These are phyloP conservation scores for Ochromonas danica DNA, from an alignment of 108 stramenopile genomes.

Conservation along the genomic window DNA sequence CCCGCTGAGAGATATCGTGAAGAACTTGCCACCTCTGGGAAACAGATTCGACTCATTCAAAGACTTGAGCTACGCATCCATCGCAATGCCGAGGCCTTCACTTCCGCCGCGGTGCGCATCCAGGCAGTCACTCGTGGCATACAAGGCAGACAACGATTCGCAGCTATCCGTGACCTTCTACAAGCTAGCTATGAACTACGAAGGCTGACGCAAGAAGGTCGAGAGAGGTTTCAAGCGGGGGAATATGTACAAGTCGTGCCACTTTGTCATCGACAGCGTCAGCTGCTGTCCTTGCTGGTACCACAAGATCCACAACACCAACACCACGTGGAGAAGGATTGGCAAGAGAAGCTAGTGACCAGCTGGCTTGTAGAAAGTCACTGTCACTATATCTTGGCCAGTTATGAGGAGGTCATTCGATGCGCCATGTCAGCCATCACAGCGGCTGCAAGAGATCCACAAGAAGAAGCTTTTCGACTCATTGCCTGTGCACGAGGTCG, in stretches of 20 bases:
- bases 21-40: constrained; percentile 3
- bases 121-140: constrained; percentile 3
- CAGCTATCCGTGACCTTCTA: background rate
- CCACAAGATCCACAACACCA: background rate
- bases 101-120: background rate
- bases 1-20: constrained; percentile 21
- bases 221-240: background rate
- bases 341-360: background rate
- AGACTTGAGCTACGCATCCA: background rate
- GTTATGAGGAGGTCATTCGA: background rate
- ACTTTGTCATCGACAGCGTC: background rate
- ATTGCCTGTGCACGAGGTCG: background rate
- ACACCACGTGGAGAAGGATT: background rate
- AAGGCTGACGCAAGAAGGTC: background rate
- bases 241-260: background rate
- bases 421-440: no score
- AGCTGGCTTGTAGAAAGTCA: background rate
- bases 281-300: background rate
- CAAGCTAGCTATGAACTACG: background rate
- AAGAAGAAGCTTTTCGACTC: background rate
- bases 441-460: background rate
- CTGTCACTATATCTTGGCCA: background rate
- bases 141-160: background rate
- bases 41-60: background rate
- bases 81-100: background rate